A percentile compares a stretch with the other conserved stretches of the same genome.
These are phyloP conservation scores for Luffa acutangula DNA, from an alignment of 306 rosid genomes.

Conservation along the genomic window DNA sequence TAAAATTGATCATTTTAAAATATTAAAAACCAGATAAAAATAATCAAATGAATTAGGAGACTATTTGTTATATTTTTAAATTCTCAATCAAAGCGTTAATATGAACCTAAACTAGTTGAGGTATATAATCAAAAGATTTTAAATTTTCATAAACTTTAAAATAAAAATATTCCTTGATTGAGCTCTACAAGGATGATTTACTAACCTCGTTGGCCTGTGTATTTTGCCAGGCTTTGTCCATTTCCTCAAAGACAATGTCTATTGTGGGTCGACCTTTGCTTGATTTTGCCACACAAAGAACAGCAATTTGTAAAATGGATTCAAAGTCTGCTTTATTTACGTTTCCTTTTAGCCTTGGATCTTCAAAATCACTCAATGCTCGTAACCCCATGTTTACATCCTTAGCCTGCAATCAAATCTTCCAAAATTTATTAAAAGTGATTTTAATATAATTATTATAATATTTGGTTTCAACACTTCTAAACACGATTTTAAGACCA, in stretches of 20 bases:
- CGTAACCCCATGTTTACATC: slow-evolving; percentile 63
- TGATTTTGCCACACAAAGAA: slow-evolving; percentile 71
- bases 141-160: no score
- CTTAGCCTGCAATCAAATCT: slow-evolving; percentile 40
- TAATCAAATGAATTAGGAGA: no score
- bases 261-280: slow-evolving; percentile 68
- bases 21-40: no score
- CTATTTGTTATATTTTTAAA: no score
- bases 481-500: no score
- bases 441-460: no score
- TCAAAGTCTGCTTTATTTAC: slow-evolving; percentile 44
- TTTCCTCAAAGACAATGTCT: slow-evolving; percentile 43
- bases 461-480: no score
- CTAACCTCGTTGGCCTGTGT: background rate
- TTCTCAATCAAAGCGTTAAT: no score
- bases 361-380: slow-evolving; percentile 56
- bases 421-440: background rate
- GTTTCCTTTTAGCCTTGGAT: slow-evolving; percentile 47
- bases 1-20: no score
- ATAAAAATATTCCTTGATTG: no score
- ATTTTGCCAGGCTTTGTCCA: slow-evolving; percentile 46
- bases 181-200: background rate
- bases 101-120: no score
- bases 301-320: slow-evolving; percentile 56
- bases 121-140: no score